Evolutionary conservation across 2,329 filamentous ascomycete genomes (phyloP), one percentile per base, ranked within the genome.

Genomic region (Nemania diffusa): DNA sequence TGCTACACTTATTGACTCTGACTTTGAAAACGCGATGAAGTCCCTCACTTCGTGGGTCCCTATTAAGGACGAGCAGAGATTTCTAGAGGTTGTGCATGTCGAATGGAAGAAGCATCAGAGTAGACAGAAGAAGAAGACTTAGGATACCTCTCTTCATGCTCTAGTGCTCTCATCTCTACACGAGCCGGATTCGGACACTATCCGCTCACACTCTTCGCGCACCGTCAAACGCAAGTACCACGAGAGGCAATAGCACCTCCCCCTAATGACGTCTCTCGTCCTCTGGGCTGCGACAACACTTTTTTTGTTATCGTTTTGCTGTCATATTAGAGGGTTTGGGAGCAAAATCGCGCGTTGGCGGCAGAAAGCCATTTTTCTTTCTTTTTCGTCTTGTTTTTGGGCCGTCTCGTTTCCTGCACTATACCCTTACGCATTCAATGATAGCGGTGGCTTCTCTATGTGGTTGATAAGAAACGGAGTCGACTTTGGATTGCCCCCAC

Each of bases 11-110:
- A 84, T 97, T 5, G 94, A 97, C 74, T 93, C 92, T 20, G 96
- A 99, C 78, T 99, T 98, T 79, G 96, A 99, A 79, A 97, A 97
- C 75, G 92, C 92, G 53, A 99, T 99, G 96, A 98, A 97, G 82
- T 92, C 94, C 7, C 84, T 99, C 69, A 98, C 96, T 32, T 94
- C 92, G 64, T 97, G 93, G 89, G 91, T 98, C 51, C 94, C 95
- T 22, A 91, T 99, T 78, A 93, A 93, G 80, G 95, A 99, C 75
- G 93, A 97, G 76, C 94, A 98, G 78, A 81, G 97, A 65, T 85
- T 99, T 74, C 97, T 99, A 93, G 91, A 90, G 74, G 93, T 97
- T 65, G 90, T 93, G 27, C 91, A 91, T 76, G 90, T 92, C 15
- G 95, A 98, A 81, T 97, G 92, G 88, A 97, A 92, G 82, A 79